Evolutionary conservation across 371 early-diverging fungal genomes (phyloP), one percentile per base, ranked within the genome.

Genomic region (Mortierella sp.): DNA sequence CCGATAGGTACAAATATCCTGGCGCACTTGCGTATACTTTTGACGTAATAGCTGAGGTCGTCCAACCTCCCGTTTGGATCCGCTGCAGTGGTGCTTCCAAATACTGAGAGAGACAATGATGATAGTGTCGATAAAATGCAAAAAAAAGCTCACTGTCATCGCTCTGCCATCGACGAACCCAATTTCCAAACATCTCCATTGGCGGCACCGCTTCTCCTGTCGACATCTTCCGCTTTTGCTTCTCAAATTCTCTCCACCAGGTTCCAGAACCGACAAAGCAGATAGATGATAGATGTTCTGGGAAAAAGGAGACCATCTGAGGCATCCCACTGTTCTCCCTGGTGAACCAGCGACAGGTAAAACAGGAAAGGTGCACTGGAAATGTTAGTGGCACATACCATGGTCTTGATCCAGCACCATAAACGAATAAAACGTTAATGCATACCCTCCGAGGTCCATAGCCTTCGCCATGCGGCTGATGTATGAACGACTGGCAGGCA

Each of bases 81-180:
- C 60, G 47, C 21, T 73, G 69, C 24, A 78, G 47, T 3, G 69
- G 71, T 6, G 53, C 57, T 9, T 51, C 50, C 26, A 84, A 59
- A 47, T 84, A 83, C 6, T 63, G 63, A 12, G 70, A 65, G 15
- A 87, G 62, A 21, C 75, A 72, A 9, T 73, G 54, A 59, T 88
- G 86, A 49, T 88, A 88, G 44, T 84, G 83, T 15, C 82, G 79
- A 57, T 86, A 88, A 65, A 88, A 88, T 21, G 84, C 70, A 55
- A 86, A 85, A 52, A 85, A 88, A 7, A 88, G 56, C 41, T 85
- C 86, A 30, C 86, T 84, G 50, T 88, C 88, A 26, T 86, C 86
- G 31, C 85, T 84, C 48, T 83, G 81, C 88, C 88, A 80, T 73
- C 85, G 76, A 32, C 83, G 60, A 14, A 81, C 73, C 84, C 85